A percentile compares a stretch with the other conserved stretches of the same genome.
Evolutionary conservation across 176 grass and related monocot species (phyloP).

Genomic region (Aegilops speltoides): DNA sequence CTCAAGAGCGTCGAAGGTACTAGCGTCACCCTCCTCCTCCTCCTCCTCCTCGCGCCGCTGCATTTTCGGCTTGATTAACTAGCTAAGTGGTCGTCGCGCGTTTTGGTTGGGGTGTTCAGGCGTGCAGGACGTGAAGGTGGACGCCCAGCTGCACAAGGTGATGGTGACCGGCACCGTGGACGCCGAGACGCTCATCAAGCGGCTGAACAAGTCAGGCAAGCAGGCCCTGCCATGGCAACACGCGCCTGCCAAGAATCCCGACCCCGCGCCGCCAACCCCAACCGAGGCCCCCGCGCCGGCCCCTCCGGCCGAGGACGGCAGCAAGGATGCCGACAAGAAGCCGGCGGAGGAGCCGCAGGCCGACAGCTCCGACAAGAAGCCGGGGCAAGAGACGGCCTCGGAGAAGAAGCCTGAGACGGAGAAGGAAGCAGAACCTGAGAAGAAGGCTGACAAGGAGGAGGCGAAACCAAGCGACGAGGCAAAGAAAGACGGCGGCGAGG

Average conservation of each 20-base stretch:
- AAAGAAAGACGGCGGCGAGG: slow-evolving; percentile 33
- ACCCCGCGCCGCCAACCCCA: slow-evolving; percentile 4
- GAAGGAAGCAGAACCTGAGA: slow-evolving; percentile 14
- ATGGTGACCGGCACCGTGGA: slow-evolving; percentile 52
- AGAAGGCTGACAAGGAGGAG: slow-evolving; percentile 17
- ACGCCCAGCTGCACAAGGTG: slow-evolving; percentile 74
- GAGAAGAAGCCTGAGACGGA: slow-evolving; percentile 32
- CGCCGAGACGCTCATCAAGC: slow-evolving; percentile 45
- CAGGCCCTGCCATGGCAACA: slow-evolving; percentile 59
- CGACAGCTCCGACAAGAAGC: slow-evolving; percentile 33
- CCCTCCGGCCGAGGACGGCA: slow-evolving; percentile 19
- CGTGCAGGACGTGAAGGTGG: slow-evolving; percentile 55
- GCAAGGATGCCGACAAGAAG: slow-evolving; percentile 39
- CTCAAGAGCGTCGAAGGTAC: slow-evolving; percentile 63
- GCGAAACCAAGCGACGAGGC: slow-evolving; percentile 21
- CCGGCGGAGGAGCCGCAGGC: slow-evolving; percentile 31
- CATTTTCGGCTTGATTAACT: background rate
- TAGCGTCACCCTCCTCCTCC: background rate
- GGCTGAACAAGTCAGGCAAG: slow-evolving; percentile 71
- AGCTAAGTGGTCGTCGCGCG: background rate
- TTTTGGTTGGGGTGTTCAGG: slow-evolving; percentile 36
- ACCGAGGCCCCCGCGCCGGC: background rate
- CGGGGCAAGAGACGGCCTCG: background rate
- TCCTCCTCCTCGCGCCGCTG: background rate
- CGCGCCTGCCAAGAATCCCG: background rate